These are phyloP conservation scores for Neurospora sp. DNA, from an alignment of 495 filamentous ascomycete genomes.

Conservation along the genomic window DNA sequence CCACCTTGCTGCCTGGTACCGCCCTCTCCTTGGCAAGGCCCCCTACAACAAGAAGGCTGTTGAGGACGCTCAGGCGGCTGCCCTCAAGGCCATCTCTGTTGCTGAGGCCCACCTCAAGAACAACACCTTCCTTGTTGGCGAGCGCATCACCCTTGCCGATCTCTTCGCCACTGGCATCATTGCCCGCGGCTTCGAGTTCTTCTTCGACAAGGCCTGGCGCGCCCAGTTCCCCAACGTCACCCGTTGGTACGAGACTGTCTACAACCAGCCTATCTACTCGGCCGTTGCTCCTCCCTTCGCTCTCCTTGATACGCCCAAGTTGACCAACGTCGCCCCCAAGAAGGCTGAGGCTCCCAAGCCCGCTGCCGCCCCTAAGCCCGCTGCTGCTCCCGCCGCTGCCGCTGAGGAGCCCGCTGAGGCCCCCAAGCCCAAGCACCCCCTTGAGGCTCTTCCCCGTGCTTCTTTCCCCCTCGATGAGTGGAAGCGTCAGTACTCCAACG, in stretches of 20 bases:
- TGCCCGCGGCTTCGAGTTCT: constrained; percentile 72
- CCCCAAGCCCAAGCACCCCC: constrained; percentile 93
- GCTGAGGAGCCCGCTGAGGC: constrained; percentile 60
- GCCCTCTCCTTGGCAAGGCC: constrained; percentile 71
- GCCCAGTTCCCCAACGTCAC: constrained; percentile 68
- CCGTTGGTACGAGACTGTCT: constrained; percentile 90
- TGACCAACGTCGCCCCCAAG: constrained; percentile 87
- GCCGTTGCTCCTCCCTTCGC: constrained; percentile 60
- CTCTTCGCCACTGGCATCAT: constrained; percentile 70
- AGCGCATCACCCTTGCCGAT: constrained; percentile 95
- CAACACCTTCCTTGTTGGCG: constrained; percentile 95
- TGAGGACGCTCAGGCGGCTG: constrained; percentile 61
- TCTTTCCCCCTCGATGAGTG: constrained; percentile 83
- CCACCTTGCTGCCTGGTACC: constrained; percentile 71
- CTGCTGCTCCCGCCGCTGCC: constrained; percentile 52
- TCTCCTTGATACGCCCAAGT: constrained; percentile 68
- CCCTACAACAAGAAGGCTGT: constrained; percentile 97
- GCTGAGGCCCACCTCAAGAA: constrained; percentile 78
- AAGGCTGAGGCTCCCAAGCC: constrained; percentile 55
- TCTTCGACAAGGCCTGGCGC: constrained; percentile 85
- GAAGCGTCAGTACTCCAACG: constrained; percentile 99
- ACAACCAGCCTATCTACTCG: constrained; percentile 84
- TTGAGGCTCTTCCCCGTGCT: constrained; percentile 74
- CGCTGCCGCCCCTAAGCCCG: constrained; percentile 46
- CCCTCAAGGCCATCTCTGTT: constrained; percentile 55